These are phyloP conservation scores for Penicillium simplicissimum DNA, from an alignment of 495 filamentous ascomycete species.

Conservation along the genomic window DNA sequence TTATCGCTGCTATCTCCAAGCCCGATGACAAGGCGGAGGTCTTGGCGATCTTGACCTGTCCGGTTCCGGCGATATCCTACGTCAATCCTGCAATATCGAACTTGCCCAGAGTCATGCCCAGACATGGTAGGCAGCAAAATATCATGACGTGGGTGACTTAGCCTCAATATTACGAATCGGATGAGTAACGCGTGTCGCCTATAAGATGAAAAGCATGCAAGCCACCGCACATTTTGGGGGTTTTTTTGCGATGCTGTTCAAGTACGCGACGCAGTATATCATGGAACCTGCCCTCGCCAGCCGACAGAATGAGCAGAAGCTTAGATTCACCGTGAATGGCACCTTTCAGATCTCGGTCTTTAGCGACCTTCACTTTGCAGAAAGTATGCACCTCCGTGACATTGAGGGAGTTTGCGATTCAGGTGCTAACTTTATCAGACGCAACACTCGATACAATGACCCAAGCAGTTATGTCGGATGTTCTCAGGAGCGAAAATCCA, in stretches of 20 bases:
- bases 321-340: slow-evolving; percentile 30
- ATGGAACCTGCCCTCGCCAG: background rate
- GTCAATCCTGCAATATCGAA: background rate
- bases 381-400: background rate
- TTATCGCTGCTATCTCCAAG: slow-evolving; percentile 7
- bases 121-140: background rate
- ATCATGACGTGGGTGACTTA: slow-evolving; percentile 8
- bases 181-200: background rate
- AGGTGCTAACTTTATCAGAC: slow-evolving; percentile 7
- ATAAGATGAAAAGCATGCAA: background rate
- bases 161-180: background rate
- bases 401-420: background rate
- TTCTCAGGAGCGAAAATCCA: slow-evolving; percentile 57
- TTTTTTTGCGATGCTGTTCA: background rate
- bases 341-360: slow-evolving; percentile 59
- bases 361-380: slow-evolving; percentile 55
- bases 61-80: slow-evolving; percentile 8
- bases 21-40: slow-evolving; percentile 1
- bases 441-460: slow-evolving; percentile 52
- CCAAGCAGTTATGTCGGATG: slow-evolving; percentile 56
- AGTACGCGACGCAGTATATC: background rate
- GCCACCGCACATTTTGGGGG: background rate
- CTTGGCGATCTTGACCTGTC: slow-evolving; percentile 1
- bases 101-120: background rate
- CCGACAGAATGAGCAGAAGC: background rate